phyloP scores from a whole-genome alignment of 257 asterid genomes.

The Rauvolfia tetraphylla region DNA sequence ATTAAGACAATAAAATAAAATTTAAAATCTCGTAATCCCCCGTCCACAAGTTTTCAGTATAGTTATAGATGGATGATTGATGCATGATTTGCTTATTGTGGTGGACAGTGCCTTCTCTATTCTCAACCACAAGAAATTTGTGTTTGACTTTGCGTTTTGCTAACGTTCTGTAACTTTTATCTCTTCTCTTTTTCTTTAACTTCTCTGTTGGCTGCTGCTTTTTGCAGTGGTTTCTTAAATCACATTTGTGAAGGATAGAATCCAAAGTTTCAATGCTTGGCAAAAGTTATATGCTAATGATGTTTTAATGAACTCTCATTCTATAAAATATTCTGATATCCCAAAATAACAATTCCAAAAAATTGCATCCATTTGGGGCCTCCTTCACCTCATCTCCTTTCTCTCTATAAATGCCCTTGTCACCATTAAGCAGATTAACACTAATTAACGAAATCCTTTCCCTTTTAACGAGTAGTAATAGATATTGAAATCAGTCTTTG shows the following conservation, averaged over 20 bases:
- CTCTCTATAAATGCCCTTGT: constrained; percentile 3
- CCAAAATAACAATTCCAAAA: background rate
- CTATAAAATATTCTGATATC: background rate
- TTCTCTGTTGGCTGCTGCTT: too few relatives aligned
- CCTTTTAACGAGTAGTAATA: background rate
- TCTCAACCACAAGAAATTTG: background rate
- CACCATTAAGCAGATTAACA: constrained; percentile 9
- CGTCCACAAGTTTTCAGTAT: too few relatives aligned
- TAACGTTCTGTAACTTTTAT: too few relatives aligned
- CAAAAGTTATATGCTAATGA: background rate
- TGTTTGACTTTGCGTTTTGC: background rate
- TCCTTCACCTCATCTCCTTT: constrained; percentile 6
- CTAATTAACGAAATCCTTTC: background rate
- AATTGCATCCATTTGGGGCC: background rate
- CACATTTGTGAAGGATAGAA: too few relatives aligned
- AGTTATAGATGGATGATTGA: too few relatives aligned
- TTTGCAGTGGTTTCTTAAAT: too few relatives aligned
- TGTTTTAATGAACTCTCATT: background rate
- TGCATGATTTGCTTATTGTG: background rate
- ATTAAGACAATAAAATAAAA: too few relatives aligned
- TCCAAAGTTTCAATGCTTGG: background rate
- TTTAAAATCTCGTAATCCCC: too few relatives aligned
- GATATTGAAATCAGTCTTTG: background rate
- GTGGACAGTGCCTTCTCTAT: background rate
- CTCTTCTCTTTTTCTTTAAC: too few relatives aligned